Evolutionary conservation across 495 filamentous ascomycete species (phyloP).

Genomic region (Podospora pseudoanserina): DNA sequence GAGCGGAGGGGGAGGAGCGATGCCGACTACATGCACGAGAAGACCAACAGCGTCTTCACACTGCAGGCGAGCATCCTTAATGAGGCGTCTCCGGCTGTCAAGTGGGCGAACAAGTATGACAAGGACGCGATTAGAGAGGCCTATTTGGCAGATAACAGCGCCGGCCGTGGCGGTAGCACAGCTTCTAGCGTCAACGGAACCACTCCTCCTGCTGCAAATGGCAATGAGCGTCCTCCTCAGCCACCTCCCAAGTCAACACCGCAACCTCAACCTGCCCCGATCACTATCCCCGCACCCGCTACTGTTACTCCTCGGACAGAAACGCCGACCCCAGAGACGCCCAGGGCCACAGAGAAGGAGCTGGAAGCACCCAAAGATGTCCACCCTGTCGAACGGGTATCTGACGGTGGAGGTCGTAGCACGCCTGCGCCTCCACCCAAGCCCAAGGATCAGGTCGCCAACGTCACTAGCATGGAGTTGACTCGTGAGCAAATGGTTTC

Average conservation of each 20-base stretch:
- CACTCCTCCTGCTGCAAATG: slow-evolving; percentile 24
- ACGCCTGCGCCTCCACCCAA: slow-evolving; percentile 42
- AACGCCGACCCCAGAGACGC: slow-evolving; percentile 20
- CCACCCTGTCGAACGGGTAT: slow-evolving; percentile 37
- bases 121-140: slow-evolving; percentile 75
- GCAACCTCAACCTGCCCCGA: slow-evolving; percentile 17
- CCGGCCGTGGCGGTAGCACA: slow-evolving; percentile 56
- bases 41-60: slow-evolving; percentile 90
- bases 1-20: slow-evolving; percentile 50
- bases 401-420: slow-evolving; percentile 28
- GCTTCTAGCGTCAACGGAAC: slow-evolving; percentile 34
- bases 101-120: slow-evolving; percentile 90
- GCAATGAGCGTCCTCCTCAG: slow-evolving; percentile 31
- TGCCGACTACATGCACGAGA: slow-evolving; percentile 56
- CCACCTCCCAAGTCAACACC: slow-evolving; percentile 35
- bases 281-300: slow-evolving; percentile 15
- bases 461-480: slow-evolving; percentile 34
- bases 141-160: slow-evolving; percentile 69
- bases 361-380: slow-evolving; percentile 32
- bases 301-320: slow-evolving; percentile 14
- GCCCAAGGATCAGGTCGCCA: slow-evolving; percentile 35
- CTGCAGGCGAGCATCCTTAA: slow-evolving; percentile 80
- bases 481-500: slow-evolving; percentile 43
- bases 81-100: slow-evolving; percentile 88
- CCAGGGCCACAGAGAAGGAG: slow-evolving; percentile 30